These are phyloP conservation scores for Trichosporon asahii DNA, from an alignment of 1,284 basidiomycete genomes.

Conservation along the genomic window DNA sequence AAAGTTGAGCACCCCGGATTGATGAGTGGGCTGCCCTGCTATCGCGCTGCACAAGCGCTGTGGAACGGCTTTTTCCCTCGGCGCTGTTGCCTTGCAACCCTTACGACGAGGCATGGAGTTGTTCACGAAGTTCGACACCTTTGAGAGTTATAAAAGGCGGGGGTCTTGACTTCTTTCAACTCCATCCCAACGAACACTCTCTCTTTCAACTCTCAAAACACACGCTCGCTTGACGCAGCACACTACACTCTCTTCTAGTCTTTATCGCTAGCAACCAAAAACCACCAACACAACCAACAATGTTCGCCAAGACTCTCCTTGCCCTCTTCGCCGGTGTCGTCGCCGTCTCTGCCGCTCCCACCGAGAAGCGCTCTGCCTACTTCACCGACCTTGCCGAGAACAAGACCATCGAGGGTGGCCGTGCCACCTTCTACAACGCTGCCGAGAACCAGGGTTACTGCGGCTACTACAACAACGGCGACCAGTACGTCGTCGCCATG, in stretches of 20 bases:
- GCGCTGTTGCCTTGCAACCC: background rate
- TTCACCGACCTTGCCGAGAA: background rate
- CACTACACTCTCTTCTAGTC: constrained; percentile 2
- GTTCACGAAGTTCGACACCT: background rate
- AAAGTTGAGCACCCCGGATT: constrained; percentile 7
- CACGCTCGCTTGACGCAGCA: constrained; percentile 15
- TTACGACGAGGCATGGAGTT: background rate
- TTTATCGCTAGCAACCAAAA: constrained; percentile 8
- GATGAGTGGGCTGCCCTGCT: no score
- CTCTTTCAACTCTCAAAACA: background rate
- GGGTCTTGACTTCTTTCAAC: background rate
- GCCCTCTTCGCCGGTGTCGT: constrained; percentile 29
- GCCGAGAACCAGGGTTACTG: constrained; percentile 33
- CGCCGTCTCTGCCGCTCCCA: constrained; percentile 29
- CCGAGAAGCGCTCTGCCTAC: constrained; percentile 17
- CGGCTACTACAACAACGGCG: constrained; percentile 36
- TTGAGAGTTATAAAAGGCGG: constrained; percentile 1
- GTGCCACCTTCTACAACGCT: constrained; percentile 45
- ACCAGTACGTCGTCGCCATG: constrained; percentile 43
- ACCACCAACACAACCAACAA: constrained; percentile 17
- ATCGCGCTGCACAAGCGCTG: background rate
- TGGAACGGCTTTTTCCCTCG: background rate
- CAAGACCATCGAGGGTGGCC: background rate
- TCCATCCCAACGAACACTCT: constrained; percentile 6
- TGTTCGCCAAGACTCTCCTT: constrained; percentile 29